A percentile compares a stretch with the other conserved stretches of the same genome.
These are phyloP conservation scores for Rhinocladiella mackenziei DNA, from an alignment of 2,329 filamentous ascomycete species.

Conservation along the genomic window DNA sequence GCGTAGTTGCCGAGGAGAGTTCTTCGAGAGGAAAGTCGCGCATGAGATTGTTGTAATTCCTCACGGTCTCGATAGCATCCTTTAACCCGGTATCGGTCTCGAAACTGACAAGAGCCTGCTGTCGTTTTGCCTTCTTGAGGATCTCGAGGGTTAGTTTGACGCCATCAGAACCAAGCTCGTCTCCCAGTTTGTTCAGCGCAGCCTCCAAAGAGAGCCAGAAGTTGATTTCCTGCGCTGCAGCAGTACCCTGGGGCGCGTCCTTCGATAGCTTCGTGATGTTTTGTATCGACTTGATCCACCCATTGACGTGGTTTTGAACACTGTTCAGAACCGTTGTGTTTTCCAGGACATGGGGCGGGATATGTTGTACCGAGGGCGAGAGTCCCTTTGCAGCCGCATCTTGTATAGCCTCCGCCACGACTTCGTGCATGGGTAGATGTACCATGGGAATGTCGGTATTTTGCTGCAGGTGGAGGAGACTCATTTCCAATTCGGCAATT, in stretches of 20 bases:
- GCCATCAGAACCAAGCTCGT: slow-evolving; percentile 80
- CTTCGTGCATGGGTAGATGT: slow-evolving; percentile 77
- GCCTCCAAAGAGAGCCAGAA: slow-evolving; percentile 99
- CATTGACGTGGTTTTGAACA: slow-evolving; percentile 87
- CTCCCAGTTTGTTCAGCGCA: slow-evolving; percentile 85
- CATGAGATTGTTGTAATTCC: slow-evolving; percentile 99
- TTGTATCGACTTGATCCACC: slow-evolving; percentile 98
- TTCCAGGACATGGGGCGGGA: slow-evolving; percentile 70
- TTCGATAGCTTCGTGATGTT: slow-evolving; percentile 90
- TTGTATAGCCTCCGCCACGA: slow-evolving; percentile 80
- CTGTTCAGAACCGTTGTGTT: slow-evolving; percentile 92
- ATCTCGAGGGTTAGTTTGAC: slow-evolving; percentile 90
- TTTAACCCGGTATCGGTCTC: slow-evolving; percentile 92
- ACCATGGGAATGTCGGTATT: slow-evolving; percentile 97
- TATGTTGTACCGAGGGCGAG: slow-evolving; percentile 72
- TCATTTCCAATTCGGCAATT: slow-evolving; percentile 88
- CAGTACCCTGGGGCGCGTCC: slow-evolving; percentile 65
- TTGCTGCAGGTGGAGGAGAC: slow-evolving; percentile 85
- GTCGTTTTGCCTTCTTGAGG: slow-evolving; percentile 93
- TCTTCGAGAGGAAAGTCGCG: slow-evolving; percentile 96
- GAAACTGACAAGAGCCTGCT: slow-evolving; percentile 96
- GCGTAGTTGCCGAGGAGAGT: slow-evolving; percentile 81
- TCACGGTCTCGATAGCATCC: slow-evolving; percentile 91
- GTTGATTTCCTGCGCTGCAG: slow-evolving; percentile 95
- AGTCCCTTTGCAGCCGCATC: slow-evolving; percentile 64